These are phyloP conservation scores for Botrytis hyacinthi DNA, from an alignment of 2,329 filamentous ascomycete genomes.

Conservation along the genomic window DNA sequence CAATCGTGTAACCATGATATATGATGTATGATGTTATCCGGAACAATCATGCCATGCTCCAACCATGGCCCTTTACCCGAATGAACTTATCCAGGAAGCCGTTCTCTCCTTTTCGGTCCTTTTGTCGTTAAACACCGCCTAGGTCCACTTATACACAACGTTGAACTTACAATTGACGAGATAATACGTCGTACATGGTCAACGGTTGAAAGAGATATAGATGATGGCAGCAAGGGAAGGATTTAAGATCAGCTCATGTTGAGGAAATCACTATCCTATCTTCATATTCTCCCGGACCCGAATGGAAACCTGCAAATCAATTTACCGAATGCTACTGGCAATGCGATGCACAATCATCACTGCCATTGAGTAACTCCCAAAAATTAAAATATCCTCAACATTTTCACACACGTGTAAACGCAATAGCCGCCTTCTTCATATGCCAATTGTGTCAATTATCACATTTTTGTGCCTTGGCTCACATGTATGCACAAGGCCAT, in stretches of 20 bases:
- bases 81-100: not conserved
- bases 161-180: not conserved
- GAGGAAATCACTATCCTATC: not conserved
- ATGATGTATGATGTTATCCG: not conserved
- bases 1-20: not conserved
- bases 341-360: not conserved
- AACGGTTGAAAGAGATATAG: not conserved
- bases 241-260: not conserved
- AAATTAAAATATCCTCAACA: not conserved
- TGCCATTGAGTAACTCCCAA: not conserved
- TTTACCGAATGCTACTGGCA: not conserved
- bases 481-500: not conserved
- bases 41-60: not conserved
- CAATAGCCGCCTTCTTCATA: conserved; percentile 1
- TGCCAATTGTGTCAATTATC: not conserved
- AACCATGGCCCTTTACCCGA: not conserved
- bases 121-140: not conserved
- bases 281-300: not conserved
- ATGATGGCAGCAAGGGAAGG: not conserved
- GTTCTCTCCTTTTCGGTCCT: conserved; percentile 1
- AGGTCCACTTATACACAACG: not conserved
- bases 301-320: not conserved
- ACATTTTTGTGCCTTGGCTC: not conserved
- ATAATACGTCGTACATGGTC: not conserved
- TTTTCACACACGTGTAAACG: not conserved